Conservation (phyloP, 2,329 filamentous ascomycete genomes). For the Epichloe scottii region DNA sequence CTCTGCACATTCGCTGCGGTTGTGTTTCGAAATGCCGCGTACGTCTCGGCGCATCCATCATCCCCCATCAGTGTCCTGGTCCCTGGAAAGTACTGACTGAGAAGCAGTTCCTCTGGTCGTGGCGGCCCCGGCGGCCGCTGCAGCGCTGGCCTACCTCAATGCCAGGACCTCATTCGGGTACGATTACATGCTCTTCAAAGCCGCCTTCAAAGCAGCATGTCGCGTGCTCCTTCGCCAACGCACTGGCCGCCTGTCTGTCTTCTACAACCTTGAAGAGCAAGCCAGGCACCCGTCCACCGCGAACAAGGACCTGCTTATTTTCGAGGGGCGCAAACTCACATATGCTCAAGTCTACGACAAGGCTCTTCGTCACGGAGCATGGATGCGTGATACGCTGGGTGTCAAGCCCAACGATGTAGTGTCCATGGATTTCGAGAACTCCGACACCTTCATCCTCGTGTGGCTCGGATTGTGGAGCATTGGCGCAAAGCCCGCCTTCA, state of each 20-base stretch:
- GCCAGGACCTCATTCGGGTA: constrained; percentile 55
- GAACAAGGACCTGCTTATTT: constrained; percentile 50
- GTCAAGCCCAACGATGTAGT: constrained; percentile 64
- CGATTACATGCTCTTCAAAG: constrained; percentile 49
- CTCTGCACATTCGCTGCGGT: not conserved
- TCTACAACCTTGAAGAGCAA: constrained; percentile 60
- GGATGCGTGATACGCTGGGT: constrained; percentile 52
- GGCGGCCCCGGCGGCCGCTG: constrained; percentile 48
- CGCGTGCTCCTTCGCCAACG: constrained; percentile 35
- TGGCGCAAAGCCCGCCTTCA: constrained; percentile 70
- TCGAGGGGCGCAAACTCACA: constrained; percentile 56
- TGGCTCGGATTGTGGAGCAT: constrained; percentile 72
- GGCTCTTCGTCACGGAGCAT: constrained; percentile 60
- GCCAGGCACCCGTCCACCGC: constrained; percentile 41
- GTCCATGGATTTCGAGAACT: constrained; percentile 72
- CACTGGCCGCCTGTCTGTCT: constrained; percentile 53
- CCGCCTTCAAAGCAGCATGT: constrained; percentile 33
- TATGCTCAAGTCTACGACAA: constrained; percentile 65
- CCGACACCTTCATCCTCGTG: constrained; percentile 62
- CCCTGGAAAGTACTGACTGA: not conserved
- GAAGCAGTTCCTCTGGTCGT: constrained; percentile 37
- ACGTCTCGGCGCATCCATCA: not conserved
- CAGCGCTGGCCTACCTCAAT: constrained; percentile 66
- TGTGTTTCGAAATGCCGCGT: not conserved
- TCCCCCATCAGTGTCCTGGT: not conserved